Evolutionary conservation across 768 basidiomycete species (phyloP).

Genomic region (Trametes cubensis): DNA sequence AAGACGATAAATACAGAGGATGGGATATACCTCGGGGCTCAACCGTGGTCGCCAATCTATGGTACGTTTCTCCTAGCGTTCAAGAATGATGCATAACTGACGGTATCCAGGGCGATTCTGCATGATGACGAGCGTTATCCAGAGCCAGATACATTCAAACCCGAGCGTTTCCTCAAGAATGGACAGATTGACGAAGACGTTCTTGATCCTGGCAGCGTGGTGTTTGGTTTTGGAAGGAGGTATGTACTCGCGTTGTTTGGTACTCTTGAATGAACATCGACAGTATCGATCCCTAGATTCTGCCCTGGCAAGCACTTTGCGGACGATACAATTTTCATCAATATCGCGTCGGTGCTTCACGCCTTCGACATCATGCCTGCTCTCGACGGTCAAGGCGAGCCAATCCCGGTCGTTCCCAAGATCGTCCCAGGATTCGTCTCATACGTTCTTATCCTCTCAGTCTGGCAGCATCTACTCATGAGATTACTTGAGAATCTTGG

Average conservation of each 20-base stretch:
- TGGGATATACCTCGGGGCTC: conserved; percentile 41
- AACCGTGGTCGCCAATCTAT: conserved; percentile 11
- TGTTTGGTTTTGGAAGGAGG: conserved; percentile 34
- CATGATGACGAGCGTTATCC: conserved; percentile 50
- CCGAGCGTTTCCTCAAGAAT: conserved; percentile 47
- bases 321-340: conserved; percentile 17
- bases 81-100: no score
- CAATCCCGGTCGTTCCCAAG: conserved; percentile 1
- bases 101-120: conserved; percentile 50
- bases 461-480: no score
- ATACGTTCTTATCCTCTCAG: conserved; percentile 2
- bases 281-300: conserved; percentile 1
- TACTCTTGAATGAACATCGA: neutral
- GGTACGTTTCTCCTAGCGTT: neutral
- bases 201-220: conserved; percentile 15
- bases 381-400: conserved; percentile 13
- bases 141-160: conserved; percentile 51
- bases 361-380: conserved; percentile 19
- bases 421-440: conserved; percentile 15
- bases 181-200: conserved; percentile 14
- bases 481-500: no score
- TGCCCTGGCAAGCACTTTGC: conserved; percentile 26
- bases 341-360: conserved; percentile 17
- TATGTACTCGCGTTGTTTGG: neutral
- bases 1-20: conserved; percentile 44